Conservation (phyloP, 2,329 filamentous ascomycete genomes). For the Stemphylium vesicarium region DNA sequence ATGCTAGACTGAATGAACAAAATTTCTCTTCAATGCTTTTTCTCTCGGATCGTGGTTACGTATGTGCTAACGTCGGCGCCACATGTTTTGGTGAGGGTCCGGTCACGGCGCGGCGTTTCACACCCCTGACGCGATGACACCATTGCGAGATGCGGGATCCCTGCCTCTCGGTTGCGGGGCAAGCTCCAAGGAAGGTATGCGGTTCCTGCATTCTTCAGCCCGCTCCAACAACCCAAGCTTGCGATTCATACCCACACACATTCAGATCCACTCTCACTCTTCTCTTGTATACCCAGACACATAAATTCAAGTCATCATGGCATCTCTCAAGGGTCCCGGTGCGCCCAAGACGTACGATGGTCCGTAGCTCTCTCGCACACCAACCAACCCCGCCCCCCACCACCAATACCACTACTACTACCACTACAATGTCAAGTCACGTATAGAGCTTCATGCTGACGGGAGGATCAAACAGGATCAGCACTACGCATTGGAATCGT, state of each 20-base stretch:
- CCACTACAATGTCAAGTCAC: neutral
- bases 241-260: neutral
- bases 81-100: neutral
- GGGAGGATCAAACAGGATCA: slow-evolving; percentile 46
- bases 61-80: neutral
- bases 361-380: slow-evolving; percentile 39
- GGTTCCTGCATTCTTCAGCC: slow-evolving; percentile 39
- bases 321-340: slow-evolving; percentile 68
- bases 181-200: slow-evolving; percentile 6
- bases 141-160: slow-evolving; percentile 16
- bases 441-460: slow-evolving; percentile 9
- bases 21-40: slow-evolving; percentile 12
- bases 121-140: slow-evolving; percentile 21
- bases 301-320: slow-evolving; percentile 46
- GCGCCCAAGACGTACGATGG: slow-evolving; percentile 64
- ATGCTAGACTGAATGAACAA: slow-evolving; percentile 22
- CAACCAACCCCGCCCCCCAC: slow-evolving; percentile 3
- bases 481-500: slow-evolving; percentile 90
- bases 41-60: neutral
- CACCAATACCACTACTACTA: neutral
- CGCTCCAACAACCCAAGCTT: slow-evolving; percentile 5
- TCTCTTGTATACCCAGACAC: neutral
- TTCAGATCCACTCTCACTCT: neutral
- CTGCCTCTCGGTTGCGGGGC: slow-evolving; percentile 24
- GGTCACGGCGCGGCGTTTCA: slow-evolving; percentile 1